These are phyloP conservation scores for Mycena rosella DNA, from an alignment of 768 basidiomycete genomes.

Conservation along the genomic window DNA sequence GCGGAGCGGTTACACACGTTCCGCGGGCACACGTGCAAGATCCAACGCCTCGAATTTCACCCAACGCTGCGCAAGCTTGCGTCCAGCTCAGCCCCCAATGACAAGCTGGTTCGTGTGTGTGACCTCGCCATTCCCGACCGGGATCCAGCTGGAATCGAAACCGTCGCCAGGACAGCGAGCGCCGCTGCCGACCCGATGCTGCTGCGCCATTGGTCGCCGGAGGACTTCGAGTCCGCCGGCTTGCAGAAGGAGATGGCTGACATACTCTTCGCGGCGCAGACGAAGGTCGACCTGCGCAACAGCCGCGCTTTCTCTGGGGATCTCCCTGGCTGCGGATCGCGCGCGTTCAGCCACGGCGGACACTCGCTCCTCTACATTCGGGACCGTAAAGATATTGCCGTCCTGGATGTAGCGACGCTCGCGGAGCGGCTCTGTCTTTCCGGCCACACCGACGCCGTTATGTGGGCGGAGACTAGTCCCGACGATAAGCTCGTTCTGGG, in stretches of 20 bases:
- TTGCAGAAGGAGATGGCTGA: no score
- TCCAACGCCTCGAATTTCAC: background rate
- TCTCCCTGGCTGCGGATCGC: no score
- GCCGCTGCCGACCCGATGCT: no score
- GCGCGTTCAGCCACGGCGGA: slow-evolving; percentile 28
- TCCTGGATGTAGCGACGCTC: slow-evolving; percentile 5
- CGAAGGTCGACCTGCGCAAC: no score
- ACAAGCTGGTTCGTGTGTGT: background rate
- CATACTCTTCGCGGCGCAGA: no score
- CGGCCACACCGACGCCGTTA: slow-evolving; percentile 32
- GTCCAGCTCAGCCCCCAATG: background rate
- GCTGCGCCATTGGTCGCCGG: no score
- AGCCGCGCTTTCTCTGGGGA: no score
- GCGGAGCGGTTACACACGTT: slow-evolving; percentile 1
- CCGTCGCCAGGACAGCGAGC: no score
- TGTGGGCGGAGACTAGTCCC: slow-evolving; percentile 33
- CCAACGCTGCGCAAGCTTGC: background rate
- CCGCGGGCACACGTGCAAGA: background rate
- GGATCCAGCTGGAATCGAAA: no score
- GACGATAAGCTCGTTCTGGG: slow-evolving; percentile 35
- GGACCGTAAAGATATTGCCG: slow-evolving; percentile 2
- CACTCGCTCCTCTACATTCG: slow-evolving; percentile 8
- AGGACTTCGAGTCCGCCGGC: no score
- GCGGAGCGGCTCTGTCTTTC: slow-evolving; percentile 20
- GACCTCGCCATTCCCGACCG: background rate